Base-by-base conservation (phyloP, 306 rosid genomes). In the Prinsepia uniflora region DNA sequence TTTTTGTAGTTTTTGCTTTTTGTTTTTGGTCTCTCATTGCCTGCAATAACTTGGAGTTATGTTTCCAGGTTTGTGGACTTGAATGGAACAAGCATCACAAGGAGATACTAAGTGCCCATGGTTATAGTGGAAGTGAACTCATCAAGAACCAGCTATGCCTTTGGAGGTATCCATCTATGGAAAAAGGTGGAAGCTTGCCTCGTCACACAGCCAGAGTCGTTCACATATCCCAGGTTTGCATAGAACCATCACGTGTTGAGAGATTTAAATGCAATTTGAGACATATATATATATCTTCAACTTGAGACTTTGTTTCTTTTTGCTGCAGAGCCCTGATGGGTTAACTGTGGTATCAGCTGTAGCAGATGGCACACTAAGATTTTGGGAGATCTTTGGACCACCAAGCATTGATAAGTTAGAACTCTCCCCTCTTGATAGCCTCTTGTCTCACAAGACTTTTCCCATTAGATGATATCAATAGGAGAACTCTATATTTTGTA, bases 81-180 rank as follows among this genome's bases (percentile, higher is more conserved):
- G 89, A 90, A 72, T 90, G 96, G 95, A 90, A 90, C 72, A 86
- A 75, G 73, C 92, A 88, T 79, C 89, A 85, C 79, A 88, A 79
- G 66, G 96, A 88, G 81, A 56, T 90, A 68, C 70, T 90, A 75
- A 90, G 97, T 71, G 97, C 87, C 11, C 96, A 90, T 73, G 96
- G 96, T 42, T 90, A 79, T 65, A 83, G 90, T 44, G 58, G 67
- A 53, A 47, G 59, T 17, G 57, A 58, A 71, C 70, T 58, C 61
- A 65, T 63, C 64, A 65, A 54, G 81, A 81, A 86, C 76, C 89
- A 83, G 77, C 85, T 90, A 36, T 84, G 81, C 73, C 54, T 90
- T 78, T 90, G 96, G 96, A 82, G 62, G 65, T 88, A 88, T 78
- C 95, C 95, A 11, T 86, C 95, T 41, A 88, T 90, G 92, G 71